Evolutionary conservation across 1,139 yeast species (phyloP).

Genomic region (Pichia sp.): DNA sequence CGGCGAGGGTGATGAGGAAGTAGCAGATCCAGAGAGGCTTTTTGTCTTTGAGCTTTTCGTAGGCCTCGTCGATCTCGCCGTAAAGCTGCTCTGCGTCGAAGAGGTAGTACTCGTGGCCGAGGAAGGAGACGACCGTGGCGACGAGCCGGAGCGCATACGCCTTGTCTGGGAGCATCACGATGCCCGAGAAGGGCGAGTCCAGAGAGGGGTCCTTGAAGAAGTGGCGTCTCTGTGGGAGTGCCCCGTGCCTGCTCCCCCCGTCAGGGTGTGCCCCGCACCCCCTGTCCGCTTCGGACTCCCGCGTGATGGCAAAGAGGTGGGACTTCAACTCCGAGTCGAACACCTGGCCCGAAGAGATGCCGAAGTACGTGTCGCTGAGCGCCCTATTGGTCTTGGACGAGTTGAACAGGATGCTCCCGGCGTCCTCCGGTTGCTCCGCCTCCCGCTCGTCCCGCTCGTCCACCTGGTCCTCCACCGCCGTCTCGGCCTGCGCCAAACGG

Average conservation of each 20-base stretch:
- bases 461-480: not conserved
- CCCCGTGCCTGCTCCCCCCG: not conserved
- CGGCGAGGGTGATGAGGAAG: conserved; percentile 27
- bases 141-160: conserved; percentile 32
- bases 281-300: too few species aligned
- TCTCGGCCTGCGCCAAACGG: not conserved
- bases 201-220: conserved; percentile 33
- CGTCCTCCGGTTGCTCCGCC: not conserved
- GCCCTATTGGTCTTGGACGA: not conserved
- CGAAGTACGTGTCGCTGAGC: not conserved
- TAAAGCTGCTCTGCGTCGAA: conserved; percentile 29
- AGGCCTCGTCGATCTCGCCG: conserved; percentile 31
- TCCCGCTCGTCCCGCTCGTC: not conserved
- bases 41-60: conserved; percentile 28
- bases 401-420: not conserved
- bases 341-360: not conserved
- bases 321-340: not conserved
- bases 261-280: too few species aligned
- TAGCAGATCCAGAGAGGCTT: conserved; percentile 27
- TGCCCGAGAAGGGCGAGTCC: conserved; percentile 27
- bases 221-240: conserved; percentile 25
- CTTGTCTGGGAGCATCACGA: conserved; percentile 32
- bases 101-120: conserved; percentile 40
- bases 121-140: conserved; percentile 33
- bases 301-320: not conserved